Conservation (phyloP, 768 basidiomycete species). For the Boletus fagicola region DNA sequence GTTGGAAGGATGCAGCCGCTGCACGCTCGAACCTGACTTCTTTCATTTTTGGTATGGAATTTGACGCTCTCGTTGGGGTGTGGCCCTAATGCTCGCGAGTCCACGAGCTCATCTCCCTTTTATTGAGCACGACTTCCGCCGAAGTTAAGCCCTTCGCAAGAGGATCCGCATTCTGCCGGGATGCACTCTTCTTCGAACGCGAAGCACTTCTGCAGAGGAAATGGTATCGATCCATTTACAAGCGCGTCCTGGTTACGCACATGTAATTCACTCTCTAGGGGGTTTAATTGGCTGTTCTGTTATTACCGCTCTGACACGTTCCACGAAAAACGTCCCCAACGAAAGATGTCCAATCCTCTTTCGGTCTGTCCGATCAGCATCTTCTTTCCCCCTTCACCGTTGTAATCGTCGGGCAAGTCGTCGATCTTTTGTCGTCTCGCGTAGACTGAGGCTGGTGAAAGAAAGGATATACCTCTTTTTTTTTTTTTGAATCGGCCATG, state of each 20-base stretch:
- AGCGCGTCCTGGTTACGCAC: slow-evolving; percentile 5
- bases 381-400: not conserved
- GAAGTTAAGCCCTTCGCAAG: slow-evolving; percentile 18
- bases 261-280: slow-evolving; percentile 2
- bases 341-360: not conserved
- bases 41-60: slow-evolving; percentile 17
- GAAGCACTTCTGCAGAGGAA: slow-evolving; percentile 6
- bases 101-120: slow-evolving; percentile 3
- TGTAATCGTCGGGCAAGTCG: not conserved
- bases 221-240: slow-evolving; percentile 7
- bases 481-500: not conserved
- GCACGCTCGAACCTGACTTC: slow-evolving; percentile 17
- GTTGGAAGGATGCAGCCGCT: slow-evolving; percentile 15
- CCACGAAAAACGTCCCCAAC: slow-evolving; percentile 3
- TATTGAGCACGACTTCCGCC: slow-evolving; percentile 3
- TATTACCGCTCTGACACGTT: slow-evolving; percentile 19
- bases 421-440: slow-evolving; percentile 9
- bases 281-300: slow-evolving; percentile 3
- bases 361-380: slow-evolving; percentile 3
- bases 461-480: not conserved
- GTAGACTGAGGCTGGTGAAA: not conserved
- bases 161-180: slow-evolving; percentile 18
- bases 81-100: slow-evolving; percentile 5
- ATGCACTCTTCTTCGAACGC: slow-evolving; percentile 6
- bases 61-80: not conserved